These are phyloP conservation scores for Apiospora hydei DNA, from an alignment of 2,329 filamentous ascomycete genomes.

Conservation along the genomic window DNA sequence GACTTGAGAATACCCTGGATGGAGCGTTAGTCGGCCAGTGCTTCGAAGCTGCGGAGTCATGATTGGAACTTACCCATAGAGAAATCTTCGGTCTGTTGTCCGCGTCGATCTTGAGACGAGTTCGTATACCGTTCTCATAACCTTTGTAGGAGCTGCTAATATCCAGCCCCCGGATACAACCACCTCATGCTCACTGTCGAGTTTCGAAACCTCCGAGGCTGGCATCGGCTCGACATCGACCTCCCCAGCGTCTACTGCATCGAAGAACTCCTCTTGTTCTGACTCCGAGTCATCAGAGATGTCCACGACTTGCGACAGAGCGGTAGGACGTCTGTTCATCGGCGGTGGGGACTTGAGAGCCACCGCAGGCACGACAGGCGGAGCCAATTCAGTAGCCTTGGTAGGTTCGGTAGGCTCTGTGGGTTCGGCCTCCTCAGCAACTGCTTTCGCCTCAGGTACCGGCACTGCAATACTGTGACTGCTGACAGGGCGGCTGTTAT, in stretches of 20 bases:
- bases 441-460: constrained; percentile 34
- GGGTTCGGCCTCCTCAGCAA: constrained; percentile 37
- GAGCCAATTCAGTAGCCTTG: constrained; percentile 32
- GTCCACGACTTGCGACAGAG: constrained; percentile 74
- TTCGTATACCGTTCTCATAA: constrained; percentile 88
- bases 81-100: constrained; percentile 94
- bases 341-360: constrained; percentile 43
- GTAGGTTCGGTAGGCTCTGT: not conserved
- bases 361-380: constrained; percentile 27
- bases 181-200: constrained; percentile 54
- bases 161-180: constrained; percentile 60
- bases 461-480: constrained; percentile 33
- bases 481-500: constrained; percentile 43
- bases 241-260: constrained; percentile 92
- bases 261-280: constrained; percentile 93
- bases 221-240: constrained; percentile 80
- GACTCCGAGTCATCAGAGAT: constrained; percentile 79
- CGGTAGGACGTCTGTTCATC: constrained; percentile 66
- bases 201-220: constrained; percentile 49
- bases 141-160: constrained; percentile 83
- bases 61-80: constrained; percentile 74
- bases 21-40: constrained; percentile 34
- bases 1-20: constrained; percentile 90
- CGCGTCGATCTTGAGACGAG: constrained; percentile 83
- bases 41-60: not conserved